Evolutionary conservation across 2,329 filamentous ascomycete species (phyloP).

Genomic region (Pyrenochaeta sp.): DNA sequence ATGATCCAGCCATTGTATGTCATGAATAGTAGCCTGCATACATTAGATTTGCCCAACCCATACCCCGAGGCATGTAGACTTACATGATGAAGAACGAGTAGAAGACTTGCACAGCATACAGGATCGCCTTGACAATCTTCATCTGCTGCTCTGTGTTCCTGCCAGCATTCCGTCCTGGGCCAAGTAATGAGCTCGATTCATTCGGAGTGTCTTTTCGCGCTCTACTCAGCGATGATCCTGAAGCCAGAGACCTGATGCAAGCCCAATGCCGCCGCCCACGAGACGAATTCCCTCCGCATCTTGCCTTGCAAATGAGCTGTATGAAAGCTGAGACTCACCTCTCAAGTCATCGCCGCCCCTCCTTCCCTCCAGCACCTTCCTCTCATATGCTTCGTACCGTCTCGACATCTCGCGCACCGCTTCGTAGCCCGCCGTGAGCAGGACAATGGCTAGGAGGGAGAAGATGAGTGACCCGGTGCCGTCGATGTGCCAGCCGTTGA

Average conservation of each 20-base stretch:
- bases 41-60: constrained; percentile 14
- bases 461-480: constrained; percentile 76
- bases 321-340: constrained; percentile 36
- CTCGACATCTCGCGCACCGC: constrained; percentile 79
- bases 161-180: constrained; percentile 69
- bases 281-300: too few species aligned
- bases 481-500: constrained; percentile 86
- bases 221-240: constrained; percentile 37
- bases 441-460: constrained; percentile 82
- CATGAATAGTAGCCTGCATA: constrained; percentile 93
- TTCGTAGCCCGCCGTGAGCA: constrained; percentile 92
- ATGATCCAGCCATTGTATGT: constrained; percentile 99
- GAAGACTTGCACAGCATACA: constrained; percentile 95
- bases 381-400: constrained; percentile 69
- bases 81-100: constrained; percentile 99
- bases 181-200: constrained; percentile 73
- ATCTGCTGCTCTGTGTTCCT: constrained; percentile 71
- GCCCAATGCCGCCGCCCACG: too few species aligned
- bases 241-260: constrained; percentile 20
- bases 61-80: constrained; percentile 54
- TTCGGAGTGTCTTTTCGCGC: constrained; percentile 35
- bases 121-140: constrained; percentile 77
- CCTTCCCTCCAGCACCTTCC: constrained; percentile 30
- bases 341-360: constrained; percentile 38
- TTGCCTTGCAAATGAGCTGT: too few species aligned